Conservation (phyloP, 768 basidiomycete species). For the Mycena galericulata region DNA sequence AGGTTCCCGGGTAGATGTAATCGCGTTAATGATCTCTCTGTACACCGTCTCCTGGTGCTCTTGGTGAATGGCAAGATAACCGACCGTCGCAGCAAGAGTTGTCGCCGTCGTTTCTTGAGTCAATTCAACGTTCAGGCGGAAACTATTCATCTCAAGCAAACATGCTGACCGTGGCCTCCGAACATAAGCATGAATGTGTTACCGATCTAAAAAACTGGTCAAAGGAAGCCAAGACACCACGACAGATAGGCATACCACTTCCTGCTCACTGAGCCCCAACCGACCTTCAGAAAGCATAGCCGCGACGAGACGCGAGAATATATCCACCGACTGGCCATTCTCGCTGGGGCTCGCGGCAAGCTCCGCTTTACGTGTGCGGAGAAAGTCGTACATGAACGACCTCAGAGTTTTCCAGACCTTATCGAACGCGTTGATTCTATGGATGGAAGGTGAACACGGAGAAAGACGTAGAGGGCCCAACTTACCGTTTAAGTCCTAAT, state of each 20-base stretch:
- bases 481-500: neutral
- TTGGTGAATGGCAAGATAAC: too few species aligned
- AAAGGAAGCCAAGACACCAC: neutral
- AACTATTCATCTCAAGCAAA: too few species aligned
- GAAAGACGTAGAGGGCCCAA: neutral
- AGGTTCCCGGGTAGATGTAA: neutral
- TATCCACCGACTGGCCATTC: neutral
- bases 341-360: neutral
- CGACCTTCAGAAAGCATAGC: neutral
- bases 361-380: neutral
- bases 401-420: neutral
- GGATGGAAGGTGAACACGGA: neutral
- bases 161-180: too few species aligned
- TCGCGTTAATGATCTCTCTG: neutral
- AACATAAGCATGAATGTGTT: too few species aligned
- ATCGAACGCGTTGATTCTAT: neutral
- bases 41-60: too few species aligned
- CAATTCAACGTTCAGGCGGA: too few species aligned
- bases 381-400: neutral
- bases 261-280: neutral
- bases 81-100: too few species aligned
- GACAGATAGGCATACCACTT: neutral
- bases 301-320: neutral
- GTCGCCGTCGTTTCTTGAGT: too few species aligned
- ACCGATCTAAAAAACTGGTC: too few species aligned